Conservation (phyloP, 1,284 basidiomycete genomes). For the Sporisorium scitamineum region DNA sequence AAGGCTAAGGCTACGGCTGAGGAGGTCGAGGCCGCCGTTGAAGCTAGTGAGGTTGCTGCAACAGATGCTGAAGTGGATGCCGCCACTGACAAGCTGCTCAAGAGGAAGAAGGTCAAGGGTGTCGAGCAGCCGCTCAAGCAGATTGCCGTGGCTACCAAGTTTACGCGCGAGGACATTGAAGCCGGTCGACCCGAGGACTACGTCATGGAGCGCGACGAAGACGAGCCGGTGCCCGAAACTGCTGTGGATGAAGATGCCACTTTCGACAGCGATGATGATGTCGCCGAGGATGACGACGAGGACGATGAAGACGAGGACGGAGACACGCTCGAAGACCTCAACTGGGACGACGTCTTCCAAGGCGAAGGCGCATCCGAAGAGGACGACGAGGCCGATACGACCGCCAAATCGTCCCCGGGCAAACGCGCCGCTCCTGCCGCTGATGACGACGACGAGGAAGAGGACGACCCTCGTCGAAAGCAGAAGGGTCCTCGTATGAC, state of each 20-base stretch:
- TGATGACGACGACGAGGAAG: constrained; percentile 57
- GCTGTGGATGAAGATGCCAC: constrained; percentile 54
- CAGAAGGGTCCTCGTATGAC: constrained; percentile 61
- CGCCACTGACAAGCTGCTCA: constrained; percentile 46
- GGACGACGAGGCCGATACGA: constrained; percentile 34
- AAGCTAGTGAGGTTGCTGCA: constrained; percentile 11
- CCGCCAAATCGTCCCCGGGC: constrained; percentile 38
- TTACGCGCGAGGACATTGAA: constrained; percentile 69
- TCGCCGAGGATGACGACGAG: constrained; percentile 60
- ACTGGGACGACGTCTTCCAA: constrained; percentile 82
- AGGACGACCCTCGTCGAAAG: constrained; percentile 38
- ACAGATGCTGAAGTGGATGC: constrained; percentile 29
- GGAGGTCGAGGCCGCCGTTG: constrained; percentile 22
- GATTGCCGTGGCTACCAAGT: constrained; percentile 74
- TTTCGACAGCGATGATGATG: constrained; percentile 53
- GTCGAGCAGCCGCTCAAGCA: constrained; percentile 74
- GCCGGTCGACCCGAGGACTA: constrained; percentile 66
- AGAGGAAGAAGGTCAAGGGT: constrained; percentile 72
- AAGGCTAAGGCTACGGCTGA: constrained; percentile 45
- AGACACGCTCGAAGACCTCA: constrained; percentile 74
- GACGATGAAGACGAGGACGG: constrained; percentile 62
- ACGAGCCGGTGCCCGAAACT: constrained; percentile 49
- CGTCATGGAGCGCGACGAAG: constrained; percentile 63
- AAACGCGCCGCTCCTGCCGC: constrained; percentile 53
- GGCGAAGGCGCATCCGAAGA: constrained; percentile 68